Percentiles rank a stretch among this genome's conserved stretches.
These are phyloP conservation scores for Dothidotthia symphoricarpi DNA, from an alignment of 2,329 filamentous ascomycete genomes.

Conservation along the genomic window DNA sequence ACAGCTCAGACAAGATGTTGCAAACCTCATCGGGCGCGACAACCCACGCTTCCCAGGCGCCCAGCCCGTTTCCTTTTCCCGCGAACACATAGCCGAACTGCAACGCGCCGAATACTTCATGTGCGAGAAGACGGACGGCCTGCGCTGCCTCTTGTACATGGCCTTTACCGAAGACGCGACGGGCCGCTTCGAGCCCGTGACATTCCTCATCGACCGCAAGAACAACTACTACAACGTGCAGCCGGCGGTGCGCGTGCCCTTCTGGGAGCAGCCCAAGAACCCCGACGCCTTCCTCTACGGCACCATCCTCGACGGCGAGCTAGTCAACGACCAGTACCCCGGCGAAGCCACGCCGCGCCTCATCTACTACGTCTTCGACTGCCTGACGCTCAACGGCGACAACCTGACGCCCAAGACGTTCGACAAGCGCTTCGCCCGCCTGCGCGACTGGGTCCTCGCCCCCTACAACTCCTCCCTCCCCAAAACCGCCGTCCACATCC, in stretches of 20 bases:
- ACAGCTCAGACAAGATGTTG: conserved; percentile 69
- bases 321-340: conserved; percentile 75
- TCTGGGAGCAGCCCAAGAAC: conserved; percentile 58
- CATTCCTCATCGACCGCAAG: conserved; percentile 95
- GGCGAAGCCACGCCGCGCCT: conserved; percentile 65
- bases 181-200: conserved; percentile 47
- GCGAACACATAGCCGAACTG: conserved; percentile 79
- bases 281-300: conserved; percentile 66
- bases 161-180: conserved; percentile 58
- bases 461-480: conserved; percentile 64
- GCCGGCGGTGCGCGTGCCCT: conserved; percentile 74
- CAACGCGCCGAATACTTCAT: conserved; percentile 87
- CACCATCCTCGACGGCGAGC: conserved; percentile 88
- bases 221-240: conserved; percentile 93
- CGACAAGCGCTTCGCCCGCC: conserved; percentile 85
- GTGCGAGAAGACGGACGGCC: conserved; percentile 96
- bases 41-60: conserved; percentile 76
- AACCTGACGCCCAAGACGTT: conserved; percentile 75
- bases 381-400: conserved; percentile 75
- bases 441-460: conserved; percentile 72
- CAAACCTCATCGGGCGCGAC: conserved; percentile 68
- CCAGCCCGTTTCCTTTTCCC: conserved; percentile 89
- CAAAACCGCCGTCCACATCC: conserved; percentile 33
- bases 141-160: conserved; percentile 91
- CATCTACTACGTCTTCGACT: conserved; percentile 91